Evolutionary conservation across 371 early-diverging fungal species (phyloP), one percentile per base, ranked within the genome.

Genomic region (Nematocida sp.): DNA sequence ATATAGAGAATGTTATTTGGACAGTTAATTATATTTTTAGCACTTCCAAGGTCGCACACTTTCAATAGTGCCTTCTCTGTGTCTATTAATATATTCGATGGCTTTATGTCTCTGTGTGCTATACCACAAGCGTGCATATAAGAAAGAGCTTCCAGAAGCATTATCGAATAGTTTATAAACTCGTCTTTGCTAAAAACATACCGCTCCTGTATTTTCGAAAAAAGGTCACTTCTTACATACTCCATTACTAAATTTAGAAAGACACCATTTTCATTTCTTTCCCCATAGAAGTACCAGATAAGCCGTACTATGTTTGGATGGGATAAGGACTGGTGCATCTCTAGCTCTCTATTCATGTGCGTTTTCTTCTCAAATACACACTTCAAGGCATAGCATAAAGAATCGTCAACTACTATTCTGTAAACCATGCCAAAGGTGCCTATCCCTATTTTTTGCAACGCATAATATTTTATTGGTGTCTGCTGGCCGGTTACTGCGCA

Each of bases 21-120:
- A 62, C 92, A 94, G 33, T 91, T 90, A 46, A 92, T 89, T 75
- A 97, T 90, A 11, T 92, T 90, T 87, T 96, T 98, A 66, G 97
- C 97, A 84, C 96, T 92, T 76, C 98, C 98, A 90, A 98, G 95
- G 88, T 98, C 98, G 88, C 97, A 95, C 78, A 98, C 90, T 88
- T 97, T 97, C 80, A 95, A 89, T 45, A 94, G 90, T 20, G 27
- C 0, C 93, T 89, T 15, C 3, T 47, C n/a, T 9, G 90, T 90
- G 86, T 95, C 94, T 83, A 98, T 94, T 52, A 98, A 88, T 57
- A 96, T 85, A 85, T 93, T 94, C 75, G 93, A 91, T 52, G 96
- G 96, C 84, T 96, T 97, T 66, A 96, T 88, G 88, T 97, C 97
- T 52, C 98, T 90, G 86, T 98, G 98, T 54, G 96, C 88, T 11